Conservation (phyloP, 176 grass and related monocot species). For the Oropetium thomaeum region DNA sequence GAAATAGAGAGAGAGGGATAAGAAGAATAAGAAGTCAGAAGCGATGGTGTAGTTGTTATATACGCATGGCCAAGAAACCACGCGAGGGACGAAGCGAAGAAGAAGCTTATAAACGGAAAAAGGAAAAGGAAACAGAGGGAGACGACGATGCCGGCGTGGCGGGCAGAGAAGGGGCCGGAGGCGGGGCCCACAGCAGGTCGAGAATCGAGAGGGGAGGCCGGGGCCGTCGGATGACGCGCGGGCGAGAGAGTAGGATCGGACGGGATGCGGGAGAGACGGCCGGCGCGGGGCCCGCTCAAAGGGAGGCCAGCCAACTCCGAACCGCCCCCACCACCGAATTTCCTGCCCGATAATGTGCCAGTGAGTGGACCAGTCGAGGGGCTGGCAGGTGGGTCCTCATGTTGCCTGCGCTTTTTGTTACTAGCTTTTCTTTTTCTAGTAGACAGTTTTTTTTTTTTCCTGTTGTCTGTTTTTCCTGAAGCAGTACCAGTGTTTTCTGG, state of each 20-base stretch:
- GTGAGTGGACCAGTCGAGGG: not conserved
- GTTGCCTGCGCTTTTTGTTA: not conserved
- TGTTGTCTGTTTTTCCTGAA: conserved; percentile 2
- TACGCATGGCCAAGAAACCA: conserved; percentile 33
- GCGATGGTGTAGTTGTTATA: conserved; percentile 27
- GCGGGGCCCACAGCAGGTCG: conserved; percentile 17
- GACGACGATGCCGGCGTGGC: conserved; percentile 20
- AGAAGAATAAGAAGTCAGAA: conserved; percentile 13
- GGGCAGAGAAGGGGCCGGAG: conserved; percentile 23
- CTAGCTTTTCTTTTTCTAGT: not conserved
- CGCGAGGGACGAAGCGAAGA: not conserved
- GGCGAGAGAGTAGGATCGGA: conserved; percentile 45
- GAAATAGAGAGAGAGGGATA: not conserved
- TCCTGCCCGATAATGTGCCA: conserved; percentile 39
- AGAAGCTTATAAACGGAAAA: too few relatives aligned
- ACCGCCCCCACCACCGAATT: conserved; percentile 47
- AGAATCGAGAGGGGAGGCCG: too few relatives aligned
- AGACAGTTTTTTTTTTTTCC: not conserved
- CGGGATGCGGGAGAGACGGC: not conserved
- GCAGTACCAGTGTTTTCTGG: conserved; percentile 14
- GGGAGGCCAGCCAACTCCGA: conserved; percentile 18
- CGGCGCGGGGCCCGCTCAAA: conserved; percentile 42
- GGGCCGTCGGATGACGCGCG: conserved; percentile 47
- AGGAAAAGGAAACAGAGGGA: not conserved
- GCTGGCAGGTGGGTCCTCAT: not conserved